phyloP scores from a whole-genome alignment of 495 filamentous ascomycete genomes.

The Geoglossum glabrum region DNA sequence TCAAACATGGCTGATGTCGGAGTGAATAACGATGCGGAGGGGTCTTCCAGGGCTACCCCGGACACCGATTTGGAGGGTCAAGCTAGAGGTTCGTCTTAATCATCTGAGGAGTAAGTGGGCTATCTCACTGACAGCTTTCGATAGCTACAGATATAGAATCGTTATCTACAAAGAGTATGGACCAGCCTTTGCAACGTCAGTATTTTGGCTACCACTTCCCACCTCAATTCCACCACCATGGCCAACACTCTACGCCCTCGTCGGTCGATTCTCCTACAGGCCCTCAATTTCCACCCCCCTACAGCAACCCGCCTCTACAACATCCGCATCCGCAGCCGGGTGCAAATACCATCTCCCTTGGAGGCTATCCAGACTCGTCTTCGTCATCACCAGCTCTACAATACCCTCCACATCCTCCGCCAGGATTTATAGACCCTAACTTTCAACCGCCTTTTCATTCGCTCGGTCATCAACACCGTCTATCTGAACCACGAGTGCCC shows the following conservation, averaged over 20 bases:
- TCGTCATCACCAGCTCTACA: conserved; percentile 14
- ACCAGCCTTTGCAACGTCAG: neutral
- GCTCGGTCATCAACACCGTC: neutral
- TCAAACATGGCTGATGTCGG: neutral
- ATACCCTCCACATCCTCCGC: conserved; percentile 7
- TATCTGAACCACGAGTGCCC: neutral
- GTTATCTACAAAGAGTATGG: neutral
- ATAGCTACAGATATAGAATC: neutral
- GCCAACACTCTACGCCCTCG: neutral
- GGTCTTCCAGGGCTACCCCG: too few relatives aligned
- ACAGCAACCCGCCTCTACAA: conserved; percentile 4
- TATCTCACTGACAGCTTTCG: neutral
- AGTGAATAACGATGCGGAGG: neutral
- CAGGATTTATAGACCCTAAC: neutral
- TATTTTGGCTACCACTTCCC: neutral
- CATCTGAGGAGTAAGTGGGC: neutral
- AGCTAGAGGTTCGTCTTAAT: neutral
- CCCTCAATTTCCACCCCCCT: neutral
- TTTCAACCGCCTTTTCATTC: neutral
- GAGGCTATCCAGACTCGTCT: conserved; percentile 14
- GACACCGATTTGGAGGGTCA: neutral
- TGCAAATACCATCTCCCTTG: conserved; percentile 16
- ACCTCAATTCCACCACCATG: neutral
- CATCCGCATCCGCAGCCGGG: conserved; percentile 13
- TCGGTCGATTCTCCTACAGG: neutral